These are phyloP conservation scores for Globisporangium camurandrum DNA, from an alignment of 352 stramenopile species.

Conservation along the genomic window DNA sequence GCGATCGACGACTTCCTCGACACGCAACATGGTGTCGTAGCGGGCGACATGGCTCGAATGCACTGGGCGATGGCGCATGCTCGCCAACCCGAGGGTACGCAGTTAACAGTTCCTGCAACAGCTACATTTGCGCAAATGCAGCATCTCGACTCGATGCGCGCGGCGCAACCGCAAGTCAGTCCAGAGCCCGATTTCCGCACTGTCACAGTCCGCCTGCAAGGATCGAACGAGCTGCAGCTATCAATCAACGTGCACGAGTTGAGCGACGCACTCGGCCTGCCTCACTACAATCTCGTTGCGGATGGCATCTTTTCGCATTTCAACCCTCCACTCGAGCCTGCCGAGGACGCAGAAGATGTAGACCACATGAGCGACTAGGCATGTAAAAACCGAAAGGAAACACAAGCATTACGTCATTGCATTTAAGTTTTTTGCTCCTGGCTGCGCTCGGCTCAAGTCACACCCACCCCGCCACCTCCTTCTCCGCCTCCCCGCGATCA, in stretches of 20 bases:
- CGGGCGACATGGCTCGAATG: not conserved
- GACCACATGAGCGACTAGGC: not conserved
- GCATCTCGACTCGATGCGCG: not conserved
- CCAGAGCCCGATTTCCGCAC: not conserved
- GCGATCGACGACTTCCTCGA: not conserved
- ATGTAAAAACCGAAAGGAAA: not conserved
- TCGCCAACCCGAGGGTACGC: not conserved
- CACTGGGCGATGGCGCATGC: not conserved
- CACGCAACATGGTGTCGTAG: not conserved
- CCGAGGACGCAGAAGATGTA: not conserved
- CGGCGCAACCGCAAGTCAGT: not conserved
- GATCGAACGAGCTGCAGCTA: not conserved
- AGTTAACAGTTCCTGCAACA: not conserved
- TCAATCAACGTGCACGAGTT: not conserved
- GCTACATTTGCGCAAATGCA: not conserved
- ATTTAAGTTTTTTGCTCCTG: not conserved
- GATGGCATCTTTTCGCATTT: not conserved
- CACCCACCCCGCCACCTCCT: not conserved
- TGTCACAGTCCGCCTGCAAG: not conserved
- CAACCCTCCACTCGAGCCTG: not conserved
- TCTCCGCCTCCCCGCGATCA: conserved; percentile 2
- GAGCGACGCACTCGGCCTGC: not conserved
- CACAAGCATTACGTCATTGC: not conserved
- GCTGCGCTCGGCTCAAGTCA: not conserved
- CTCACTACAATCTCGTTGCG: not conserved